Conservation (phyloP, 148 eudicot genomes). For the Persicaria maculosa region DNA sequence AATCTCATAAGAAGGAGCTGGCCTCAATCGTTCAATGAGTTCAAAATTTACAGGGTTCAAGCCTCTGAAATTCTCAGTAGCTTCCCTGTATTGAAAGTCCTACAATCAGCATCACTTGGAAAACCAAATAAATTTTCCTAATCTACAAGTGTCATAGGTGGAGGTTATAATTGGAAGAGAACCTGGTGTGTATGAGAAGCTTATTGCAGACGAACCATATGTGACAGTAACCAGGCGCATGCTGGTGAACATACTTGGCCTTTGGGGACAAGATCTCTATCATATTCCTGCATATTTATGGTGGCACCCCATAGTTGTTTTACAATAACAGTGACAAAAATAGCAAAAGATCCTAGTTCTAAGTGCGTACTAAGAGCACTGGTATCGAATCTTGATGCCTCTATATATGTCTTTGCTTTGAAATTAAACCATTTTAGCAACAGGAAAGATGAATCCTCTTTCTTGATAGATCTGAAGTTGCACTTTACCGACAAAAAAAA, state of each 20-base stretch:
- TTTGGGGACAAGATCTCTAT: conserved; percentile 62
- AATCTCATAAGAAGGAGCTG: conserved; percentile 4
- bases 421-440: no score
- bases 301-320: conserved; percentile 6
- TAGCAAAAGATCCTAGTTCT: not conserved
- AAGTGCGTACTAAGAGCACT: not conserved
- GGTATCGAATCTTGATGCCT: not conserved
- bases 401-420: no score
- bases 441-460: no score
- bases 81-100: not conserved
- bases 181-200: conserved; percentile 63
- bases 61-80: not conserved
- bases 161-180: not conserved
- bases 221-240: conserved; percentile 70
- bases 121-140: not conserved
- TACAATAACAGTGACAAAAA: not conserved
- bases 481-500: no score
- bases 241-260: conserved; percentile 56
- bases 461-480: no score
- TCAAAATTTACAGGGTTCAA: not conserved
- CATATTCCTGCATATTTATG: conserved; percentile 49
- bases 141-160: not conserved
- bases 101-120: not conserved
- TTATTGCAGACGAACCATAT: conserved; percentile 79
- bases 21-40: not conserved